Evolutionary conservation across 1,284 basidiomycete species (phyloP), one percentile per base, ranked within the genome.

Genomic region (Ceratobasidium sp.): DNA sequence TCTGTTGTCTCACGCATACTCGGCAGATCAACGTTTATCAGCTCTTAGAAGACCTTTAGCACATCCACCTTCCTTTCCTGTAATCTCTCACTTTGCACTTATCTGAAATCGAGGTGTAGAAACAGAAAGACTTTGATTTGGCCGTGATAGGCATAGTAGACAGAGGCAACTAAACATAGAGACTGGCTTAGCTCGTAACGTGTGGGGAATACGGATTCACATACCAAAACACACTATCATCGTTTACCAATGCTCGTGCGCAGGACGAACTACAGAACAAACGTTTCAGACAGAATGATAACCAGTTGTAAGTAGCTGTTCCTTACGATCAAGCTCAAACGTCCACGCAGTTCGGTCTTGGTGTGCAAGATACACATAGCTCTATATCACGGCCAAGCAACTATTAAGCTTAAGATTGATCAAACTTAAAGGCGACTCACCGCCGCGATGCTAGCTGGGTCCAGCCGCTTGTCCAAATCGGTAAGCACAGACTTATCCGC

Each of bases 241-340:
- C 10, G 15, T 54, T 83, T 79, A 86, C 86, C 85, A 86, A 77
- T 81, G 85, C 79, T 86, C 85, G 66, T 86, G 86, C 15, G 85
- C 85, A n/a, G 85, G 86, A 54, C 85, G 84, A 26, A 86, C 86
- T 87, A 47, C 78, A 67, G 54, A n/a, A 31, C 33, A n/a, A 15
- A 35, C 5, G 26, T 56, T 35, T 58, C 33, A 35, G 56, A 28
- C 4, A 68, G 37, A 39, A 39, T 13, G n/a, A 63, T 80, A 0
- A 81, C 60, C 15, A 60, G 10, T n/a, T 33, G 33, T n/a, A 5
- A 58, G 17, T 5, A 26, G 8, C 23, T 58, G 56, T 58, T 26
- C 82, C 89, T 85, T 80, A 90, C 90, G 82, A 79, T 92, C 91
- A 61, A 92, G 85, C 80, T 92, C 91, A 88, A 90, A 91, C n/a